Percentiles rank a stretch among this genome's conserved stretches.
phyloP scores from a whole-genome alignment of 352 stramenopile species.

The Globisporangium sylvaticum region DNA sequence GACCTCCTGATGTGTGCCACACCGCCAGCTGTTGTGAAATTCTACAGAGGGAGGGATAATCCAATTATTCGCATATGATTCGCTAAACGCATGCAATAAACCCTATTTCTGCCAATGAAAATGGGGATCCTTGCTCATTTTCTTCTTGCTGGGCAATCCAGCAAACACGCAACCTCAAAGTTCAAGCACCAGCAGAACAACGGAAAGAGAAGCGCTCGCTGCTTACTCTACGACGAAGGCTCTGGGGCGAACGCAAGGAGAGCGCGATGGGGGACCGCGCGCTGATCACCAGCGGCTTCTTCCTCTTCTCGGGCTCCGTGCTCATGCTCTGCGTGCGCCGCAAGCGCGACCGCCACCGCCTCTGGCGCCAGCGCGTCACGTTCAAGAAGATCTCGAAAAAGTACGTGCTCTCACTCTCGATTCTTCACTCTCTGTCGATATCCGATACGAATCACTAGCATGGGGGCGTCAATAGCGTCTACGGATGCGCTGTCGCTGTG shows the following conservation, averaged over 20 bases:
- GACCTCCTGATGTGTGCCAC: not conserved
- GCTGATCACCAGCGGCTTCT: constrained; percentile 58
- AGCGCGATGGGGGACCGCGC: constrained; percentile 22
- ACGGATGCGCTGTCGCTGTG: not conserved
- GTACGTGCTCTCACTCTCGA: constrained; percentile 25
- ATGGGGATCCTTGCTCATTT: not conserved
- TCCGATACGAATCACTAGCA: no score
- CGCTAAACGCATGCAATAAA: not conserved
- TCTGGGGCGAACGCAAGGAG: not conserved
- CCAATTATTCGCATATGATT: not conserved
- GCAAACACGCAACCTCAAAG: not conserved
- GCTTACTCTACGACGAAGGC: not conserved
- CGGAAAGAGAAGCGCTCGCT: not conserved
- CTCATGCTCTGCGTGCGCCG: constrained; percentile 58
- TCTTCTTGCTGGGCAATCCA: not conserved
- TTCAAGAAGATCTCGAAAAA: constrained; percentile 87
- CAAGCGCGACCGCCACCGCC: constrained; percentile 60
- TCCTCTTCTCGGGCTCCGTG: constrained; percentile 68
- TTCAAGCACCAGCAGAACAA: not conserved
- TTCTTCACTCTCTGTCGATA: no score
- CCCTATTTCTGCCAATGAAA: not conserved
- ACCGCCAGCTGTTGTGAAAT: not conserved
- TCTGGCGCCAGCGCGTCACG: constrained; percentile 69
- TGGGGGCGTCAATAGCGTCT: not conserved
- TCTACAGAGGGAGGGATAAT: not conserved